Evolutionary conservation across 495 filamentous ascomycete genomes (phyloP).

Genomic region (Cercophora newfieldiana): DNA sequence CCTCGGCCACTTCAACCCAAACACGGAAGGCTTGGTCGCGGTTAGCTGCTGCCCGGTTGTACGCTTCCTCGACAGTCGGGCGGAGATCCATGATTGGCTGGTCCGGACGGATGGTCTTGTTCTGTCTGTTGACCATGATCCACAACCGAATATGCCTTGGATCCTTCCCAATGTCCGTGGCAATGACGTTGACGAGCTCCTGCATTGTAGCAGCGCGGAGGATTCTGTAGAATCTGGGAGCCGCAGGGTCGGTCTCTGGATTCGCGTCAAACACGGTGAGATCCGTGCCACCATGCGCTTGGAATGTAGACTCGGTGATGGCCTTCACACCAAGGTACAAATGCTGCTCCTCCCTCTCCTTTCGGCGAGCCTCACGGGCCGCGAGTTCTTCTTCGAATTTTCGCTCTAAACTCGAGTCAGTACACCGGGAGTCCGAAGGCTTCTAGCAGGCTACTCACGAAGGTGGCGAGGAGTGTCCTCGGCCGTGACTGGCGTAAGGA

Average conservation of each 20-base stretch:
- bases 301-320: constrained; percentile 76
- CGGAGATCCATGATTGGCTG: constrained; percentile 72
- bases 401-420: constrained; percentile 53
- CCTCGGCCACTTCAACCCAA: constrained; percentile 77
- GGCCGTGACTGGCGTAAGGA: constrained; percentile 71
- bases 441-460: constrained; percentile 47
- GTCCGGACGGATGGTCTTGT: constrained; percentile 92
- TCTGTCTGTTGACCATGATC: constrained; percentile 98
- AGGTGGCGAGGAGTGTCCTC: constrained; percentile 84
- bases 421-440: not conserved
- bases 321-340: constrained; percentile 82
- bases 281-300: constrained; percentile 79
- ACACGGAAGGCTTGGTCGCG: constrained; percentile 74
- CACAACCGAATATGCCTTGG: constrained; percentile 74
- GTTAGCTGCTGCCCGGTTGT: constrained; percentile 58
- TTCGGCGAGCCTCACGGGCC: constrained; percentile 66
- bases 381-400: constrained; percentile 80
- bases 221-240: constrained; percentile 66
- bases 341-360: constrained; percentile 91
- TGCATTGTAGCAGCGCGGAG: constrained; percentile 70
- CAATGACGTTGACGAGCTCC: constrained; percentile 69
- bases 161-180: constrained; percentile 63
- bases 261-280: constrained; percentile 67
- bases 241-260: constrained; percentile 54
- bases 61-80: constrained; percentile 80